Percentiles rank a stretch among this genome's conserved stretches.
phyloP scores from a whole-genome alignment of 805 yeast genomes.

The Barnettozyma pratensis region DNA sequence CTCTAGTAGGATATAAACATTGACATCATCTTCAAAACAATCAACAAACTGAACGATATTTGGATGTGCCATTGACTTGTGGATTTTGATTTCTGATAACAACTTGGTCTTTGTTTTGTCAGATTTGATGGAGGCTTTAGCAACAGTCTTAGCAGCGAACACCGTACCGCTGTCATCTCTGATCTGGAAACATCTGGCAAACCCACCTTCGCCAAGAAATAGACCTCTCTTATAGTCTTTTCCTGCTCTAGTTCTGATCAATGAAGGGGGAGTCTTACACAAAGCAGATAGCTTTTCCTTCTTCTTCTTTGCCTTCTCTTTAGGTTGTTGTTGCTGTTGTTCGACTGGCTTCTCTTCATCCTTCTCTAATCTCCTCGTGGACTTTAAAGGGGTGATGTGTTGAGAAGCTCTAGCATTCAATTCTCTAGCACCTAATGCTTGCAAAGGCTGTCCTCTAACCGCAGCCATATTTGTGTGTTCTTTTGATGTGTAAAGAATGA shows the following conservation, averaged over 20 bases:
- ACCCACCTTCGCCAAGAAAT: conserved; percentile 96
- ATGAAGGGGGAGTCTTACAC: conserved; percentile 95
- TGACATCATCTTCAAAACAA: conserved; percentile 94
- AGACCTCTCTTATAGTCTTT: conserved; percentile 86
- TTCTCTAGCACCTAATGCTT: conserved; percentile 31
- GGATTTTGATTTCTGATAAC: conserved; percentile 91
- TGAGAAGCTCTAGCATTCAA: conserved; percentile 28
- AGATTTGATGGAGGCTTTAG: conserved; percentile 86
- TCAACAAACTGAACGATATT: conserved; percentile 91
- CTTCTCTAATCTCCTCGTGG: conserved; percentile 22
- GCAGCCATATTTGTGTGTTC: conserved; percentile 22
- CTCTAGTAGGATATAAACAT: conserved; percentile 89
- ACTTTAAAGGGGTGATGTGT: conserved; percentile 24
- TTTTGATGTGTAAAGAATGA: background rate
- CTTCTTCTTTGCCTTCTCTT: conserved; percentile 52
- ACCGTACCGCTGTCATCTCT: conserved; percentile 82
- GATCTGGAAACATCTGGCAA: conserved; percentile 97
- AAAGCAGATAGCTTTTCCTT: conserved; percentile 86
- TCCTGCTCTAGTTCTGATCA: conserved; percentile 82
- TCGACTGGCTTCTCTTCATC: conserved; percentile 16
- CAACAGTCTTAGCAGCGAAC: conserved; percentile 96
- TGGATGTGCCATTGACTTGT: conserved; percentile 81
- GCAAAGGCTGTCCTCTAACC: conserved; percentile 35
- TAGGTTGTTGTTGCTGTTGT: conserved; percentile 23
- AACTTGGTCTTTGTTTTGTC: conserved; percentile 83